Evolutionary conservation across 1,139 yeast species (phyloP).

Genomic region (Entelexis paramagnoliae): DNA sequence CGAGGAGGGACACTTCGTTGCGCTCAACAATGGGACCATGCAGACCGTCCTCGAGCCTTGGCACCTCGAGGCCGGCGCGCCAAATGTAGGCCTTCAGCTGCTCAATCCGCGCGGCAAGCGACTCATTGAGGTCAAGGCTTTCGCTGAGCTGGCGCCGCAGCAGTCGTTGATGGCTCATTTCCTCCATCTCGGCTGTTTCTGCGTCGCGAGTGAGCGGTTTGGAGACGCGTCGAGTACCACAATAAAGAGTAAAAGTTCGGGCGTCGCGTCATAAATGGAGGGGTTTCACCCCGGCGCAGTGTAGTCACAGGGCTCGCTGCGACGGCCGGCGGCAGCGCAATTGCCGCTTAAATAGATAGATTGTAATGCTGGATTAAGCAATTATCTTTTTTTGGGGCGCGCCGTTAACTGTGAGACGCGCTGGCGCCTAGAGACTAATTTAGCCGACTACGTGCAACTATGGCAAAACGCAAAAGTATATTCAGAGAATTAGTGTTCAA

Average conservation of each 20-base stretch:
- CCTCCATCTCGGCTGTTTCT: slow-evolving; percentile 8
- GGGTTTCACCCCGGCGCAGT: neutral
- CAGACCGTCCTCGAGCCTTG: slow-evolving; percentile 13
- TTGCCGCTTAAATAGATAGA: too few relatives aligned
- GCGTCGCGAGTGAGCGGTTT: neutral
- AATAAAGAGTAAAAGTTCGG: neutral
- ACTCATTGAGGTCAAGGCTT: slow-evolving; percentile 13
- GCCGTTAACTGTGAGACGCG: too few relatives aligned
- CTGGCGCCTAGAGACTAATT: too few relatives aligned
- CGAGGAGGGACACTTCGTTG: neutral
- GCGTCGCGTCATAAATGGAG: neutral
- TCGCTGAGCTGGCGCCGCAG: slow-evolving; percentile 15
- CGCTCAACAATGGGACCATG: slow-evolving; percentile 15
- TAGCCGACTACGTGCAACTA: too few relatives aligned
- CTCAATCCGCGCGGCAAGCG: slow-evolving; percentile 12
- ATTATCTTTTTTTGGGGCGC: too few relatives aligned
- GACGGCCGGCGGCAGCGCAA: too few relatives aligned
- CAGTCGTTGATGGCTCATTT: slow-evolving; percentile 4
- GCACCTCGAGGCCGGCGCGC: slow-evolving; percentile 19
- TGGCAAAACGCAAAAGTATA: too few relatives aligned
- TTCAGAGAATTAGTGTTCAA: too few relatives aligned
- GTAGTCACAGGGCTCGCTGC: too few relatives aligned
- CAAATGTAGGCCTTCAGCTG: slow-evolving; percentile 17
- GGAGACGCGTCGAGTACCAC: slow-evolving; percentile 2
- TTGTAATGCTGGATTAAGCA: too few relatives aligned